Percentiles rank a stretch among this genome's conserved stretches.
Evolutionary conservation across 768 basidiomycete genomes (phyloP).

Genomic region (Russula emetica): DNA sequence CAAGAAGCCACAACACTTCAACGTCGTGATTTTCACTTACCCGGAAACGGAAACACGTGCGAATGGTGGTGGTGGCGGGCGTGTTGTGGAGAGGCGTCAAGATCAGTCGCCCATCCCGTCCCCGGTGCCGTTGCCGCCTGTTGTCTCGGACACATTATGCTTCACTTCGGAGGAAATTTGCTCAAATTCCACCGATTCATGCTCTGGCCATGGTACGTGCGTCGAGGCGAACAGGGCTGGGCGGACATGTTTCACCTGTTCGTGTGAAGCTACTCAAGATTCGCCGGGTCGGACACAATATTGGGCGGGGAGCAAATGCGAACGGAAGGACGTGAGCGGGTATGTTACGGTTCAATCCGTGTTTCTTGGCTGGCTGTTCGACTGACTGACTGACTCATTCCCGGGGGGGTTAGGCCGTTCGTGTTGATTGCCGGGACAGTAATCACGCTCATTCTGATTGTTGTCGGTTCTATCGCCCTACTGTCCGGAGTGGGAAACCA

Average conservation of each 20-base stretch:
- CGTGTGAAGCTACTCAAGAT: constrained; percentile 46
- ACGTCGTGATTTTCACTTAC: constrained; percentile 53
- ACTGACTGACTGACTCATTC: neutral
- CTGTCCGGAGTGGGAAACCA: constrained; percentile 58
- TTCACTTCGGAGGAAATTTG: constrained; percentile 53
- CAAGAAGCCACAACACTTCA: constrained; percentile 39
- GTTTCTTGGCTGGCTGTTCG: neutral
- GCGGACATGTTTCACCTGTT: constrained; percentile 46
- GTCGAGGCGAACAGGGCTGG: constrained; percentile 56
- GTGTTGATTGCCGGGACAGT: constrained; percentile 68
- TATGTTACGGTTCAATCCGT: constrained; percentile 42
- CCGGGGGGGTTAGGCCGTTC: constrained; percentile 52
- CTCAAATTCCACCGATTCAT: constrained; percentile 55
- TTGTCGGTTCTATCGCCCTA: constrained; percentile 63
- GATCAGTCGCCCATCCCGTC: constrained; percentile 43
- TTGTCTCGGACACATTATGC: constrained; percentile 60
- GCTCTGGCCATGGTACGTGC: constrained; percentile 70
- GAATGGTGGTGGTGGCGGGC: neutral
- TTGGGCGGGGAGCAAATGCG: constrained; percentile 76
- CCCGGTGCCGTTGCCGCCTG: constrained; percentile 46
- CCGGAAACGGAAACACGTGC: constrained; percentile 31
- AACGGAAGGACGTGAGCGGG: constrained; percentile 79
- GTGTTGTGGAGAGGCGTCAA: constrained; percentile 36
- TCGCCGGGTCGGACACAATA: constrained; percentile 52
- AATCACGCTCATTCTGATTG: constrained; percentile 57